A percentile compares a stretch with the other conserved stretches of the same genome.
Evolutionary conservation across 2,329 filamentous ascomycete species (phyloP).

Genomic region (Beauveria australis): DNA sequence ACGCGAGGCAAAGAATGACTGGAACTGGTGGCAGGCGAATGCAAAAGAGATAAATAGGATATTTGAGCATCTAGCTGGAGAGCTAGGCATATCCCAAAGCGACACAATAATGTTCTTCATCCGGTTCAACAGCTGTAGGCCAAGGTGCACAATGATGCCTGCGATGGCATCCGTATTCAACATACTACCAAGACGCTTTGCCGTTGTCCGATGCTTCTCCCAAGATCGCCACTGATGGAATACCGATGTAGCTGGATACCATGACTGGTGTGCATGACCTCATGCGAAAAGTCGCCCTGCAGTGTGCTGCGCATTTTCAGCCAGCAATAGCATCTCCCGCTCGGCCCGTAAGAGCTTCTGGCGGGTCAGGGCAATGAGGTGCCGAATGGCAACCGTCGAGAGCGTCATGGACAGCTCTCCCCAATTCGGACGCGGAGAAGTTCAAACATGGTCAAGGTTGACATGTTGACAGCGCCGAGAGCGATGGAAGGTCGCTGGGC

Average conservation of each 20-base stretch:
- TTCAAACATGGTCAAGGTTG: conserved; percentile 3
- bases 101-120: not conserved
- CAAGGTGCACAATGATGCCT: conserved; percentile 1
- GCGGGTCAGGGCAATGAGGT: conserved; percentile 1
- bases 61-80: not conserved
- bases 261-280: conserved; percentile 3
- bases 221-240: conserved; percentile 8
- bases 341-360: not conserved
- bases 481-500: conserved; percentile 11
- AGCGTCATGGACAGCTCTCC: conserved; percentile 3
- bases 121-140: not conserved
- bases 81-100: not conserved
- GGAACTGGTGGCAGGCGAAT: not conserved
- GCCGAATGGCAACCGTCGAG: not conserved
- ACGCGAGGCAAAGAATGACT: not conserved
- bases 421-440: conserved; percentile 1
- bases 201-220: not conserved
- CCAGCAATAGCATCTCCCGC: not conserved
- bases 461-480: not conserved
- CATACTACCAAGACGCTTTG: not conserved
- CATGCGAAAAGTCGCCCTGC: not conserved
- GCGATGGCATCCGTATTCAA: not conserved
- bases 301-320: conserved; percentile 1
- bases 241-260: not conserved
- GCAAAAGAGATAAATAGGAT: not conserved